Evolutionary conservation across 352 stramenopile genomes (phyloP).

Genomic region (Salisapilia sapeloensis): DNA sequence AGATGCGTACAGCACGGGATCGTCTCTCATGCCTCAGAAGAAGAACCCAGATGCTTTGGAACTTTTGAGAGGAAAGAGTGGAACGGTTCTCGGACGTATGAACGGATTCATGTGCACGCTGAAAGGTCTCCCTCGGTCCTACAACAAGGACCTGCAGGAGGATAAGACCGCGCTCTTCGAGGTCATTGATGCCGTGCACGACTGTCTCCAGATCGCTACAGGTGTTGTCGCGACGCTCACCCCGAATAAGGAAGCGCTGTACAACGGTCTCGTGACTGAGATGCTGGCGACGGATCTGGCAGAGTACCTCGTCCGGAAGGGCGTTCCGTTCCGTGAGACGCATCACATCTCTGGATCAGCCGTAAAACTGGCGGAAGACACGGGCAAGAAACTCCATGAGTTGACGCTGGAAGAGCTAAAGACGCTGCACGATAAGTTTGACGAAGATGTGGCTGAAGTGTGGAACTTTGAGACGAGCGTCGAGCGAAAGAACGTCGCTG

Average conservation of each 20-base stretch:
- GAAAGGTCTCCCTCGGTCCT: conserved; percentile 92
- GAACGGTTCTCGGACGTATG: conserved; percentile 87
- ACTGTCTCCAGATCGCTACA: conserved; percentile 93
- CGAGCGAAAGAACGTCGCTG: conserved; percentile 82
- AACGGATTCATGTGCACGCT: conserved; percentile 93
- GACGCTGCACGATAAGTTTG: conserved; percentile 80
- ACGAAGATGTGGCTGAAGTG: conserved; percentile 74
- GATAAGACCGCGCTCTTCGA: conserved; percentile 98
- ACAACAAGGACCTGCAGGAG: conserved; percentile 99
- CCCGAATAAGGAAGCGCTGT: conserved; percentile 88
- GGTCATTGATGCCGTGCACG: conserved; percentile 92
- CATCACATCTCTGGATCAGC: conserved; percentile 95
- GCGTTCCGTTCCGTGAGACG: conserved; percentile 98
- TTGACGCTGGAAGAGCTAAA: conserved; percentile 84
- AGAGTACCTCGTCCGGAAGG: conserved; percentile 98
- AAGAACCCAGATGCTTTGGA: conserved; percentile 99
- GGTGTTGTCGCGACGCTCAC: conserved; percentile 95
- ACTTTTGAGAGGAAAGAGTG: conserved; percentile 94
- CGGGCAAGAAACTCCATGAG: conserved; percentile 63
- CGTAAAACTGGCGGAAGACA: conserved; percentile 85
- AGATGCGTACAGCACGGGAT: conserved; percentile 97
- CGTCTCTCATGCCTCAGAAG: conserved; percentile 99
- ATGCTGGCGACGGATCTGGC: conserved; percentile 98
- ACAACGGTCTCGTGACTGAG: conserved; percentile 91
- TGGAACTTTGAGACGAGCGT: conserved; percentile 86